Evolutionary conservation across 768 basidiomycete species (phyloP).

Genomic region (Auriscalpium microsporum): DNA sequence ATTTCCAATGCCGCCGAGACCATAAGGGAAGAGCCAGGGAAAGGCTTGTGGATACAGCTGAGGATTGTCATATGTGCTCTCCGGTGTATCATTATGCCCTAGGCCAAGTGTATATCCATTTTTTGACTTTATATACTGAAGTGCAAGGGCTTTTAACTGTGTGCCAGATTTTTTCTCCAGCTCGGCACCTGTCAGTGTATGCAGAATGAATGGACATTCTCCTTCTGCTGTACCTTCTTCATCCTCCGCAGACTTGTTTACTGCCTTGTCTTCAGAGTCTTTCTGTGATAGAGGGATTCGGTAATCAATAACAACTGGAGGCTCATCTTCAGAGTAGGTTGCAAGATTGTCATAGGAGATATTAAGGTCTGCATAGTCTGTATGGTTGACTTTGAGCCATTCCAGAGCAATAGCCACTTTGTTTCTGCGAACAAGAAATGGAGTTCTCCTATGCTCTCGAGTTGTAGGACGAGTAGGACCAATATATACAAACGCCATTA

Average conservation of each 20-base stretch:
- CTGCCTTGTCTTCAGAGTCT: slow-evolving; percentile 7
- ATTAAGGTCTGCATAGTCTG: not conserved
- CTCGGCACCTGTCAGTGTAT: slow-evolving; percentile 25
- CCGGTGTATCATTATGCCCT: slow-evolving; percentile 19
- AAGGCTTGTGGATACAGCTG: slow-evolving; percentile 30
- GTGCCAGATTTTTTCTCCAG: not conserved
- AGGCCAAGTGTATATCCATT: slow-evolving; percentile 23
- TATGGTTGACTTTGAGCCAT: too few relatives aligned
- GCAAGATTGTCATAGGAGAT: slow-evolving; percentile 14
- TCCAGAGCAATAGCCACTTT: slow-evolving; percentile 4
- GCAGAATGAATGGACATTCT: slow-evolving; percentile 29
- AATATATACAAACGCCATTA: slow-evolving; percentile 25
- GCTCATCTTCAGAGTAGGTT: slow-evolving; percentile 14
- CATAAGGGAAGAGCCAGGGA: slow-evolving; percentile 36
- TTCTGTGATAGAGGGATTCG: not conserved
- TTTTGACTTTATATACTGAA: slow-evolving; percentile 19
- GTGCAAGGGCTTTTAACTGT: slow-evolving; percentile 16
- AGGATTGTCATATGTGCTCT: slow-evolving; percentile 28
- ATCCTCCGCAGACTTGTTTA: slow-evolving; percentile 21
- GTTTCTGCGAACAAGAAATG: slow-evolving; percentile 6
- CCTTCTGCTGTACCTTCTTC: slow-evolving; percentile 22
- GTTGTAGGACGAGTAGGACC: slow-evolving; percentile 21
- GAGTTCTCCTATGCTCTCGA: slow-evolving; percentile 18
- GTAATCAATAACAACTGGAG: slow-evolving; percentile 13
- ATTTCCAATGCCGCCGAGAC: slow-evolving; percentile 28